Evolutionary conservation across 2,329 filamentous ascomycete species (phyloP).

Genomic region (Tolypocladium ophioglossoides): DNA sequence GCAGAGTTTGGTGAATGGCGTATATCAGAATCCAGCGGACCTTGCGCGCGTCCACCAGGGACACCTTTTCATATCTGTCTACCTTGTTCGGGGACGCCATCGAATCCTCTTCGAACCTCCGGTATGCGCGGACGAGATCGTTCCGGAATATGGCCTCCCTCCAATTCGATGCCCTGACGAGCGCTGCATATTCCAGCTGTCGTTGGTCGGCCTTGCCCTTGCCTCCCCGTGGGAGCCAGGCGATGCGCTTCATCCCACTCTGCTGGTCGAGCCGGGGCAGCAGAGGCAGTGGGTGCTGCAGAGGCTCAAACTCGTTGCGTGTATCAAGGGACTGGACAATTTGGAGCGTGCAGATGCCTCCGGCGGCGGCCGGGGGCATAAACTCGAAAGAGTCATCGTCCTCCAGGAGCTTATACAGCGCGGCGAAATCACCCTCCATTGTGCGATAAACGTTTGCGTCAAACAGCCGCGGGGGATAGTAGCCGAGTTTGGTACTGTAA

Average conservation of each 20-base stretch:
- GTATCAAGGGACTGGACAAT: conserved; percentile 57
- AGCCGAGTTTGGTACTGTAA: conserved; percentile 57
- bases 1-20: conserved; percentile 60
- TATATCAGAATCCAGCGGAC: conserved; percentile 73
- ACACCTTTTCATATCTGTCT: conserved; percentile 43
- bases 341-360: conserved; percentile 61
- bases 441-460: conserved; percentile 38
- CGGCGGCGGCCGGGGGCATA: conserved; percentile 45
- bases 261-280: conserved; percentile 39
- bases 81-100: conserved; percentile 37
- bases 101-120: conserved; percentile 55
- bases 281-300: conserved; percentile 57
- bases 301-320: conserved; percentile 44
- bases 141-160: conserved; percentile 30
- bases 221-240: conserved; percentile 30
- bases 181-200: conserved; percentile 39
- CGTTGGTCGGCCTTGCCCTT: conserved; percentile 37
- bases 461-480: conserved; percentile 53
- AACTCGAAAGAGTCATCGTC: conserved; percentile 41
- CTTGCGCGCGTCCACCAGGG: conserved; percentile 58
- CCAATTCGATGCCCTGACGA: conserved; percentile 40
- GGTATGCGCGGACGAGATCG: conserved; percentile 56
- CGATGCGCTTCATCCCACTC: conserved; percentile 20
- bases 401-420: conserved; percentile 60
- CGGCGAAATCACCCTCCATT: conserved; percentile 61